A percentile compares a stretch with the other conserved stretches of the same genome.
These are phyloP conservation scores for Bacidia gigantensis DNA, from an alignment of 495 filamentous ascomycete species.

Conservation along the genomic window DNA sequence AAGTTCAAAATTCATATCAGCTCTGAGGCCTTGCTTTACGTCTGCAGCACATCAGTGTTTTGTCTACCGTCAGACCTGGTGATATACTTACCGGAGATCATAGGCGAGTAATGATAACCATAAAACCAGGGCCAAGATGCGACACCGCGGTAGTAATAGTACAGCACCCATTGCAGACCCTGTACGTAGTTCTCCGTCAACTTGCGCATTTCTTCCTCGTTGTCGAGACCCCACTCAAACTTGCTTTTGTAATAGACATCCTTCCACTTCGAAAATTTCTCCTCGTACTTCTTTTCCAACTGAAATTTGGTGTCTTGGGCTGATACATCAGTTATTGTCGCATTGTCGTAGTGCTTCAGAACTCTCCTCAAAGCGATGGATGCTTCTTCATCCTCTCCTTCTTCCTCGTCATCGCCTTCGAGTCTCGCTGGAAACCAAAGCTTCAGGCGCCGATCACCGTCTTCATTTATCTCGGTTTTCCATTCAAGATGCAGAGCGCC, in stretches of 20 bases:
- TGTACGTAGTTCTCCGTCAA: slow-evolving; percentile 94
- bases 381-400: slow-evolving; percentile 71
- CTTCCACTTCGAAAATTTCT: slow-evolving; percentile 84
- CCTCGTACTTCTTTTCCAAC: slow-evolving; percentile 69
- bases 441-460: slow-evolving; percentile 66
- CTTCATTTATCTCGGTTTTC: slow-evolving; percentile 63
- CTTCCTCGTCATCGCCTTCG: slow-evolving; percentile 39
- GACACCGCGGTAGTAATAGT: slow-evolving; percentile 94
- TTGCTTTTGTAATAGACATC: slow-evolving; percentile 82
- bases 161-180: slow-evolving; percentile 95
- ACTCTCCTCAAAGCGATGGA: slow-evolving; percentile 71
- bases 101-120: slow-evolving; percentile 88
- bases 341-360: slow-evolving; percentile 78
- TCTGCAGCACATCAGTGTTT: slow-evolving; percentile 34
- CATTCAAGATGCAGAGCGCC: slow-evolving; percentile 69
- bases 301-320: slow-evolving; percentile 62
- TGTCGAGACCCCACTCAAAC: slow-evolving; percentile 77
- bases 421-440: slow-evolving; percentile 51
- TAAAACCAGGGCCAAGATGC: slow-evolving; percentile 99
- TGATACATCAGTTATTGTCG: slow-evolving; percentile 67
- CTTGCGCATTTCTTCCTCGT: slow-evolving; percentile 66
- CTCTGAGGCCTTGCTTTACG: slow-evolving; percentile 74
- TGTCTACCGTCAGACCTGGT: background rate
- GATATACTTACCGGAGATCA: slow-evolving; percentile 61
- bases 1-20: slow-evolving; percentile 80